A percentile compares a stretch with the other conserved stretches of the same genome.
Evolutionary conservation across 2,329 filamentous ascomycete genomes (phyloP).

Genomic region (Neonectria sp.): DNA sequence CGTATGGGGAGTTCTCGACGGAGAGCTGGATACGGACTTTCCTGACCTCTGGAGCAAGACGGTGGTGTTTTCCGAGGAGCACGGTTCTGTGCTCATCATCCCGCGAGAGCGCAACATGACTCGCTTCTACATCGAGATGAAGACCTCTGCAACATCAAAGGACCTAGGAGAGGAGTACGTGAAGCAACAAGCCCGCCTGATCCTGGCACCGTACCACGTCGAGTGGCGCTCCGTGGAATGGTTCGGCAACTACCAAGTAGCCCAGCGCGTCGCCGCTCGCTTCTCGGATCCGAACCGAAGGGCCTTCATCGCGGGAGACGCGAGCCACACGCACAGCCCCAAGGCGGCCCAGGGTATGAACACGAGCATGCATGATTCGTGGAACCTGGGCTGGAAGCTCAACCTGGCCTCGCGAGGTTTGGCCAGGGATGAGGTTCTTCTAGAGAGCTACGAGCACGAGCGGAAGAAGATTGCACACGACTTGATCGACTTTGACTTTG

Average conservation of each 20-base stretch:
- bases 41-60: constrained; percentile 83
- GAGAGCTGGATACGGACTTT: constrained; percentile 78
- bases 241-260: constrained; percentile 81
- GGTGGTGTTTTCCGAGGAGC: constrained; percentile 74
- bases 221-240: constrained; percentile 73
- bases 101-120: constrained; percentile 81
- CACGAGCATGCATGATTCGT: constrained; percentile 69
- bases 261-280: constrained; percentile 77
- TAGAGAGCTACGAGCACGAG: constrained; percentile 74
- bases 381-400: constrained; percentile 71
- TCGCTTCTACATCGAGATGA: constrained; percentile 71
- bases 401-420: constrained; percentile 69
- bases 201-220: constrained; percentile 69
- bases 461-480: constrained; percentile 72
- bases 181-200: constrained; percentile 74
- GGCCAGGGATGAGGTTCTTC: constrained; percentile 64
- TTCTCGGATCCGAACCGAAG: constrained; percentile 74
- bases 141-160: constrained; percentile 57
- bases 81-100: constrained; percentile 79
- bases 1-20: constrained; percentile 80
- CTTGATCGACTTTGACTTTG: constrained; percentile 70
- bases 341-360: constrained; percentile 80
- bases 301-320: constrained; percentile 78
- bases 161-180: constrained; percentile 74
- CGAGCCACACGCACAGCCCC: constrained; percentile 79